Evolutionary conservation across 2,329 filamentous ascomycete genomes (phyloP), one percentile per base, ranked within the genome.

Genomic region (Colletotrichum liriopes): DNA sequence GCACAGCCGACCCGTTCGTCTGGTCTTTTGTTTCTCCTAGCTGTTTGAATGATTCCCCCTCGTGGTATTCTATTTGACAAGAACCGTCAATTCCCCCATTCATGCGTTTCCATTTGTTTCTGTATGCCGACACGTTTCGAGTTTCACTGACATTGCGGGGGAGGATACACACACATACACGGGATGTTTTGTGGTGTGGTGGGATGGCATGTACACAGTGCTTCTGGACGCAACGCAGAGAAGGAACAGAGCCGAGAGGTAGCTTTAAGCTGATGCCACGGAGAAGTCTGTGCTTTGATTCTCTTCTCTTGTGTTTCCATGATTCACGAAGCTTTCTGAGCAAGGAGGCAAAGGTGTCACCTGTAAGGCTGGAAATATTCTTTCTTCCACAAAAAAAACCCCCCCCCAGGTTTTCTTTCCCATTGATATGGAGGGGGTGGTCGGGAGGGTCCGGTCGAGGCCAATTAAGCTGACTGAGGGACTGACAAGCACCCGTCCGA

Each of bases 1-100:
- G 61, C 61, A 64, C 49, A 54, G 49, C 49, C 61, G 49, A 35
- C 35, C 35, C 23, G 49, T 64, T 64, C 61, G 35, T 64, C 61
- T 37, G 16, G 37, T 64, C 61, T 54, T 16, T 49, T 37, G n/a
- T 41, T 39, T 51, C 32, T 51, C 20, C 8, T 41, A 32, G 29
- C 29, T 32, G n/a, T 39, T 29, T 39, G n/a, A 52, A 23, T 39
- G n/a, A 5, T 23, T 63, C 26, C 23, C n/a, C 59, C 45, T 16
- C 45, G 60, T 62, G 60, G 45, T n/a, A 62, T 62, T 12, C 18
- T 37, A 7, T 9, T 37, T 11, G 58, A 18, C 55, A 11, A 9
- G 56, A 59, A 62, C 45, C 9, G 59, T n/a, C n/a, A 29, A 26
- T 4, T 11, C 49, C 32, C 59, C 59, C 14, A 26, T 39, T 51